These are phyloP conservation scores for Musa itinerans DNA, from an alignment of 176 grass and related monocot species.

Conservation along the genomic window DNA sequence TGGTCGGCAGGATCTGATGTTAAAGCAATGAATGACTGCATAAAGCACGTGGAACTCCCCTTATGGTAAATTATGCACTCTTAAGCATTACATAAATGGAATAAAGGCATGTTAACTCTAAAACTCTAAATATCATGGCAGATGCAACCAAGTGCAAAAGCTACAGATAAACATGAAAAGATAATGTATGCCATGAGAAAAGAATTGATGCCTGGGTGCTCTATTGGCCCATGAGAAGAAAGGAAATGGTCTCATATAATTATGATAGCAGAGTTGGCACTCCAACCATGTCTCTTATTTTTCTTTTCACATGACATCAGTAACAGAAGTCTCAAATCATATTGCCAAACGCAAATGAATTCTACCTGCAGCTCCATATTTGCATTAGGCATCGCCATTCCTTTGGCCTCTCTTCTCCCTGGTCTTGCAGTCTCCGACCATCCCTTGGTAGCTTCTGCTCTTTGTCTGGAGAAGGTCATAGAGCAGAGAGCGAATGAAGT, in stretches of 20 bases:
- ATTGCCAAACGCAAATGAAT: background rate
- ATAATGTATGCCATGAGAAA: background rate
- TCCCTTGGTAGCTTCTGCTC: slow-evolving; percentile 28
- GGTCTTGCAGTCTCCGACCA: slow-evolving; percentile 45
- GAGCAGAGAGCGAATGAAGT: background rate
- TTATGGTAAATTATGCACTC: too few species aligned
- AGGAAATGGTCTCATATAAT: too few species aligned
- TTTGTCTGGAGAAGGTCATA: slow-evolving; percentile 38
- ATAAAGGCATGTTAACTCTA: too few species aligned
- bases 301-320: background rate
- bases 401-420: slow-evolving; percentile 38
- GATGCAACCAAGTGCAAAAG: background rate
- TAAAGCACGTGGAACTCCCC: too few species aligned
- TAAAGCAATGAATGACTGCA: too few species aligned
- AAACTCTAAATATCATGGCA: too few species aligned
- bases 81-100: too few species aligned
- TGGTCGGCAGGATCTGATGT: too few species aligned
- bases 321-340: background rate
- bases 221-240: too few species aligned
- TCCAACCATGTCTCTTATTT: background rate
- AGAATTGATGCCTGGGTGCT: too few species aligned
- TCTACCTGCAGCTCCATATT: slow-evolving; percentile 44
- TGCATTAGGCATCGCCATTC: slow-evolving; percentile 22
- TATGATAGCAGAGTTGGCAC: too few species aligned
- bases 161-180: background rate